These are phyloP conservation scores for Cronartium ribicola DNA, from an alignment of 1,284 basidiomycete genomes.

Conservation along the genomic window DNA sequence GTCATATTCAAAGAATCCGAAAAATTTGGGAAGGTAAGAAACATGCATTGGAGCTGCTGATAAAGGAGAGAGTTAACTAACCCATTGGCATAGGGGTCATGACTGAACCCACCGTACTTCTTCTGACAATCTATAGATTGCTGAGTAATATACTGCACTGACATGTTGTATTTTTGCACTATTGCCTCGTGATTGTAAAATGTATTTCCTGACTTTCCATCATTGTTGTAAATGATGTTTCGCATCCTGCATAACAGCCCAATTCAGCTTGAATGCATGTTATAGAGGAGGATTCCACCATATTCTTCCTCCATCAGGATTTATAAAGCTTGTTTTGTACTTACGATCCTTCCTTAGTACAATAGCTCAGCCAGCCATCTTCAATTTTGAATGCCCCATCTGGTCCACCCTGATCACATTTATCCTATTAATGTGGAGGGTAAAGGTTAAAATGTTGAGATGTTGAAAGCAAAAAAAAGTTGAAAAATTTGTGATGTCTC, in stretches of 20 bases:
- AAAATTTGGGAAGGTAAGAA: not conserved
- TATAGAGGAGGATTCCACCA: too few relatives aligned
- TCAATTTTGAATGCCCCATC: constrained; percentile 35
- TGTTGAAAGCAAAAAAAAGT: not conserved
- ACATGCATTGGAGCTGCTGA: not conserved
- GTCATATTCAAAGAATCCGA: not conserved
- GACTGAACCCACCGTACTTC: constrained; percentile 21
- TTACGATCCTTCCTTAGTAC: constrained; percentile 26
- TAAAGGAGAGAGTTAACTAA: not conserved
- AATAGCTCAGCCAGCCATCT: constrained; percentile 32
- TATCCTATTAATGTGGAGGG: not conserved
- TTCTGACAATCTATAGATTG: constrained; percentile 27
- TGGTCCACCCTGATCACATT: constrained; percentile 19
- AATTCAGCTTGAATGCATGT: not conserved
- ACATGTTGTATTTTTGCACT: constrained; percentile 11
- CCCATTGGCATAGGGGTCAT: constrained; percentile 25
- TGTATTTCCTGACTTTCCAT: constrained; percentile 13
- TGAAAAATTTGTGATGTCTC: not conserved
- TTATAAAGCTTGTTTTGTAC: not conserved
- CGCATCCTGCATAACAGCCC: not conserved
- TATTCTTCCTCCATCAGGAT: not conserved
- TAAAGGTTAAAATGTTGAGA: not conserved
- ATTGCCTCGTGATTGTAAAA: constrained; percentile 21
- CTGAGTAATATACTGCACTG: constrained; percentile 29
- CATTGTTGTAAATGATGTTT: constrained; percentile 16